Conservation (phyloP, 202 grass and related monocot genomes). For the Setaria italica region DNA sequence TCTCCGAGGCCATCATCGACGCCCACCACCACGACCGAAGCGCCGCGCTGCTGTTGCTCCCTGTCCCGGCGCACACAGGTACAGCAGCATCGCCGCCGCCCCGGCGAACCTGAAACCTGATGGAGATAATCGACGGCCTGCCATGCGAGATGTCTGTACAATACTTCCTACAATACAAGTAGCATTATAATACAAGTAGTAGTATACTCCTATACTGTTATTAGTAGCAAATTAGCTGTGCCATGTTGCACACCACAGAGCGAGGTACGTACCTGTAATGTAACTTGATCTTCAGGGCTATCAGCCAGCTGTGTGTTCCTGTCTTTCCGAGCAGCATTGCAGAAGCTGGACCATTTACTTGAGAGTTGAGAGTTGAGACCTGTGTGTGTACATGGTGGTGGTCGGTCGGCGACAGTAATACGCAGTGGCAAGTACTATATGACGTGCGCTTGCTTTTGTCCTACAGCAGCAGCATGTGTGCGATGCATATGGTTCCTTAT, state of each 20-base stretch:
- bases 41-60: not conserved
- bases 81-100: not conserved
- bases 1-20: constrained; percentile 63
- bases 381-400: too few relatives aligned
- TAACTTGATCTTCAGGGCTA: too few relatives aligned
- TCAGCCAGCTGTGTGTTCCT: too few relatives aligned
- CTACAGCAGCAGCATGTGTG: not conserved
- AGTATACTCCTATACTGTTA: not conserved
- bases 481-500: not conserved
- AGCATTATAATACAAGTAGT: not conserved
- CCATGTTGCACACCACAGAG: too few relatives aligned
- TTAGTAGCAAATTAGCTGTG: too few relatives aligned
- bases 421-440: not conserved
- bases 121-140: not conserved
- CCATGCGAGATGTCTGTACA: not conserved
- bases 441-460: constrained; percentile 6
- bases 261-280: too few relatives aligned
- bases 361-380: too few relatives aligned
- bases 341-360: too few relatives aligned
- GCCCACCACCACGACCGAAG: not conserved
- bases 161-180: not conserved
- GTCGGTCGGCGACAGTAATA: constrained; percentile 10
- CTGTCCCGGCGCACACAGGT: not conserved
- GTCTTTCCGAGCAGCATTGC: too few relatives aligned
- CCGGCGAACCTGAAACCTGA: not conserved